phyloP scores from a whole-genome alignment of 768 basidiomycete species.

The Boletus rubroflammeus region DNA sequence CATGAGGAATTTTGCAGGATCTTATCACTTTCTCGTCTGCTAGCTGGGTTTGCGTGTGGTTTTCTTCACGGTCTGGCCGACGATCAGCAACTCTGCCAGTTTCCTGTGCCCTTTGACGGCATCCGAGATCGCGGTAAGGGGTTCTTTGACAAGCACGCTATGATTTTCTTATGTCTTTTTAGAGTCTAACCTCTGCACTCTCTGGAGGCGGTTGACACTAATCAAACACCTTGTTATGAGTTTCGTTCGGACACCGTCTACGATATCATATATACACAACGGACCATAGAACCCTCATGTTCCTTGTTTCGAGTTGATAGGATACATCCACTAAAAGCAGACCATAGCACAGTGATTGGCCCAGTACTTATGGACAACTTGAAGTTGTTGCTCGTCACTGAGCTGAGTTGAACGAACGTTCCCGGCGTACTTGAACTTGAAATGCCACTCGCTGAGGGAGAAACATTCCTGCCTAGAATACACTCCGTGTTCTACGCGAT shows the following conservation, averaged over 20 bases:
- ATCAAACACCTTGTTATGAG: background rate
- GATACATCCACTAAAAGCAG: background rate
- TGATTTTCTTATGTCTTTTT: slow-evolving; percentile 10
- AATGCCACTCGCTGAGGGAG: slow-evolving; percentile 44
- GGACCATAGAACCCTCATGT: slow-evolving; percentile 12
- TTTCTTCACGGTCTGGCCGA: slow-evolving; percentile 63
- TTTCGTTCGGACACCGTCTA: slow-evolving; percentile 5
- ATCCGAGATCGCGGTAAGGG: slow-evolving; percentile 24
- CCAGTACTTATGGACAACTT: background rate
- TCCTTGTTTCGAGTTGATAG: background rate
- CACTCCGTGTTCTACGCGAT: slow-evolving; percentile 92
- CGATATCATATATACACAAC: slow-evolving; percentile 16
- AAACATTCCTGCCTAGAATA: slow-evolving; percentile 75
- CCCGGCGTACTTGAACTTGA: background rate
- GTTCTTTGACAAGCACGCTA: background rate
- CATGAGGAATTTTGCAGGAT: background rate
- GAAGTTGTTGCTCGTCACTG: background rate
- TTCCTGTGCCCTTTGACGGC: slow-evolving; percentile 62
- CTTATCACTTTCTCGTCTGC: slow-evolving; percentile 7
- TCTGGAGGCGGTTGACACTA: slow-evolving; percentile 3
- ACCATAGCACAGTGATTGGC: background rate
- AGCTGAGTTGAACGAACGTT: background rate
- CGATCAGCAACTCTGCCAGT: slow-evolving; percentile 54
- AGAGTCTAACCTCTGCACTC: slow-evolving; percentile 21
- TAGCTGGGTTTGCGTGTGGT: slow-evolving; percentile 65